These are phyloP conservation scores for Anisogramma anomala DNA, from an alignment of 2,329 filamentous ascomycete species.

Conservation along the genomic window DNA sequence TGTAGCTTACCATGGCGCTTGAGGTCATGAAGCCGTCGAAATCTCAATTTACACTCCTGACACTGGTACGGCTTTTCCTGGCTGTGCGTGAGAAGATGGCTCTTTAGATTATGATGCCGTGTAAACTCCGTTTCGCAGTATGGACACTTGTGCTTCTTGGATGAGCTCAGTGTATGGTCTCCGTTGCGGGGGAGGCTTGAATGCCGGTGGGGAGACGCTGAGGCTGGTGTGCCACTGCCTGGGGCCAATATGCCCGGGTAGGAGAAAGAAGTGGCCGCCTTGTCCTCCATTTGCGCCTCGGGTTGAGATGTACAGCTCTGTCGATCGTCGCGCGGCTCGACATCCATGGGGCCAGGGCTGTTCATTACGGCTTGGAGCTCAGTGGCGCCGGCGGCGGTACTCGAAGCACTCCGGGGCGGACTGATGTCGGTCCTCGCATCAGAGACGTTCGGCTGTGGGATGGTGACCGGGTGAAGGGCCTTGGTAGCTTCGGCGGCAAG, in stretches of 20 bases:
- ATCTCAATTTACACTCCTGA: slow-evolving; percentile 83
- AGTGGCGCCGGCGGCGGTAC: slow-evolving; percentile 21
- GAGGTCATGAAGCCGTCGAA: slow-evolving; percentile 83
- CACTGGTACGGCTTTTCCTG: slow-evolving; percentile 97
- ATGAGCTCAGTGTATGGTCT: slow-evolving; percentile 50
- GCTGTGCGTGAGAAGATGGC: slow-evolving; percentile 90
- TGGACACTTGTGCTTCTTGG: slow-evolving; percentile 89
- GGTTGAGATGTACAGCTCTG: slow-evolving; percentile 27
- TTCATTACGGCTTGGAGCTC: slow-evolving; percentile 29
- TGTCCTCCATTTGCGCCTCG: slow-evolving; percentile 39
- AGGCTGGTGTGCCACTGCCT: slow-evolving; percentile 30
- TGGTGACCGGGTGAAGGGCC: slow-evolving; percentile 22
- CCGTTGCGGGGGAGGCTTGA: slow-evolving; percentile 43
- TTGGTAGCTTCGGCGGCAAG: slow-evolving; percentile 22
- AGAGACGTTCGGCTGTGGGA: slow-evolving; percentile 23
- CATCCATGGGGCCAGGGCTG: slow-evolving; percentile 43
- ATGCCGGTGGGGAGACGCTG: slow-evolving; percentile 32
- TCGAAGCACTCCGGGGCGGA: slow-evolving; percentile 31
- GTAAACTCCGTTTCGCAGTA: slow-evolving; percentile 97
- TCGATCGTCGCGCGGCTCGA: slow-evolving; percentile 33
- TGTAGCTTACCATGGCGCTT: slow-evolving; percentile 96
- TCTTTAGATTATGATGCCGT: slow-evolving; percentile 93
- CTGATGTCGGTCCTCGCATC: slow-evolving; percentile 30
- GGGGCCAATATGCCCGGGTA: slow-evolving; percentile 42
- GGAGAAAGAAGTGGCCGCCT: slow-evolving; percentile 38